phyloP scores from a whole-genome alignment of 176 grass and related monocot species.

The Musa itinerans region DNA sequence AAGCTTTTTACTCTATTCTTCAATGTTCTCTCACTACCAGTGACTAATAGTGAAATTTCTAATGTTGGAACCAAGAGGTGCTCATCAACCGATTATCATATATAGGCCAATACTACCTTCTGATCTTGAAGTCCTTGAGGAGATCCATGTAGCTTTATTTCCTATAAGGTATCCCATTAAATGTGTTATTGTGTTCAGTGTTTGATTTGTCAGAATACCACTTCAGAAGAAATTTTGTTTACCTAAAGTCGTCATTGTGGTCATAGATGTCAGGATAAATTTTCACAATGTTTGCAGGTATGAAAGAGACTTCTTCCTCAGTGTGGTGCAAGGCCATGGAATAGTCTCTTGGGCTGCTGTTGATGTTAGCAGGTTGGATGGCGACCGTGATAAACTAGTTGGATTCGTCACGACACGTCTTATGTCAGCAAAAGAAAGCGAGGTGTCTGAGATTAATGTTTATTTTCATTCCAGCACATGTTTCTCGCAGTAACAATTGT shows the following conservation, averaged over 20 bases:
- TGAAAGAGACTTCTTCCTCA: constrained; percentile 96
- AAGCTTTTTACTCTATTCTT: neutral
- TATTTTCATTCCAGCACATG: neutral
- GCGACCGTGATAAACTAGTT: constrained; percentile 60
- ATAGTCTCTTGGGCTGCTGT: constrained; percentile 86
- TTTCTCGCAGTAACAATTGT: neutral
- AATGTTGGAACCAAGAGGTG: constrained; percentile 83
- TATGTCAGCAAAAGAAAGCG: constrained; percentile 67
- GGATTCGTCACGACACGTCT: constrained; percentile 89
- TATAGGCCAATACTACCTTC: constrained; percentile 87
- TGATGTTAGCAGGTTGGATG: constrained; percentile 69
- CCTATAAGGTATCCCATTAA: constrained; percentile 57
- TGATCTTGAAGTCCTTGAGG: constrained; percentile 80
- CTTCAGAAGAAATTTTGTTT: neutral
- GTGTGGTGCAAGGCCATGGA: constrained; percentile 74
- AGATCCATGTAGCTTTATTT: constrained; percentile 80
- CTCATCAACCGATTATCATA: constrained; percentile 53
- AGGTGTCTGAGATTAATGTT: constrained; percentile 35
- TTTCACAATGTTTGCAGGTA: constrained; percentile 38
- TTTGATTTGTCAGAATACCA: neutral
- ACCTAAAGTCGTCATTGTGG: neutral
- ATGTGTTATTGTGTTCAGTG: neutral
- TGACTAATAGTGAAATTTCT: constrained; percentile 41
- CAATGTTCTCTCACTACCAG: neutral
- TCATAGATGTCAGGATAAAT: neutral